Evolutionary conservation across 2,329 filamentous ascomycete species (phyloP), one percentile per base, ranked within the genome.

Genomic region (Ceratocystis eucalypticola): DNA sequence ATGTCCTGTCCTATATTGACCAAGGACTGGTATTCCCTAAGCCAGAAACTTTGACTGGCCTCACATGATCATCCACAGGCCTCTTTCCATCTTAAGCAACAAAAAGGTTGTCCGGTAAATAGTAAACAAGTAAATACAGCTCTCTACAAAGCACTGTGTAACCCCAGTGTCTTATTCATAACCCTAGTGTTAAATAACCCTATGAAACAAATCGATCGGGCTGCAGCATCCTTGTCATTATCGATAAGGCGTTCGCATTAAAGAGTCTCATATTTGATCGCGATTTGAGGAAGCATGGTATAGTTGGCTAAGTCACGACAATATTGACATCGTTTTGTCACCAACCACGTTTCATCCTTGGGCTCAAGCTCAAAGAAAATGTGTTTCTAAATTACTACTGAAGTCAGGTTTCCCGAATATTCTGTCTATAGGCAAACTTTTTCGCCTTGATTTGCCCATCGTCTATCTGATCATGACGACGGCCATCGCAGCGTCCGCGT

Each of bases 401-500:
- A 41, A 41, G 37, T 4, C 37, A 41, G 3, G 12, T 10, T 41
- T 41, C 12, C 37, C 37, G 10, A 41, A 41, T 41, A 41, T 15
- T 3, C 22, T 2, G 1, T 25, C 8, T 8, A 53, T 25, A 22
- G 8, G 20, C 20, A 20, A 48, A 8, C 17, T 8, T 20, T 48
- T 20, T 48, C n/a, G 20, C 5, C 37, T 15, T 41, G 10, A 10
- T 3, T 22, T 48, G 17, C 25, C 48, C 22, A 5, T n/a, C 55
- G 28, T 22, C 15, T 22, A 37, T n/a, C n/a, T 20, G 33, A 63
- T 44, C 20, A 66, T 66, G 65, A 61, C 65, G 25, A 63, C 65
- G 8, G 22, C 59, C 17, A 30, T 15, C n/a, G 25, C 20, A 17
- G 61, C 64, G 30, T 68, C 67, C 28, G 67, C 67, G 15, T 68